Evolutionary conservation across 495 filamentous ascomycete genomes (phyloP), one percentile per base, ranked within the genome.

Genomic region (Parachaetomium inaequale): DNA sequence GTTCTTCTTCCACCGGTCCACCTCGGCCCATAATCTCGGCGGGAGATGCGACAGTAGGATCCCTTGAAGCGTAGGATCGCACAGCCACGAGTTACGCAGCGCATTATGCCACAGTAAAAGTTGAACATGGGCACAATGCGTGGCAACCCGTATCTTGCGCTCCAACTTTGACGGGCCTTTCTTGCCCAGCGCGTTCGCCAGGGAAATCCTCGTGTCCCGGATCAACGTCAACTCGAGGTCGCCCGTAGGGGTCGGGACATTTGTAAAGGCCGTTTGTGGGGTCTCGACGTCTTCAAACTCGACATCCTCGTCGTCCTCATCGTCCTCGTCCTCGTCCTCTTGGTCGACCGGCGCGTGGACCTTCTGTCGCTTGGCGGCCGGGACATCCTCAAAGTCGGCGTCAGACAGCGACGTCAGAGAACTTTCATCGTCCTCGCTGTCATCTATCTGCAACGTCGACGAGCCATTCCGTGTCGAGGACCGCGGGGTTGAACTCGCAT

Each of bases 111-210:
- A 94, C 47, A 98, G 82, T 49, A 98, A 75, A 61, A 87, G 84
- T 69, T 93, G 89, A 4, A 98, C 93, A 75, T 98, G 94, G 68
- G 94, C 81, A 65, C 89, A 88, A 70, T 98, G 94, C 8, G 90
- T 91, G 40, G 84, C 75, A 8, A 87, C 79, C 36, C 94, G 81
- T 43, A 93, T 90, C 62, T 83, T 82, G 61, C 91, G 84, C 68
- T 97, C 88, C 10, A 88, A 85, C 73, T 94, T 95, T 21, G 87
- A 89, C 0, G 91, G 89, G 0, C 91, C 93, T 72, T 92, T 93
- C 75, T 93, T 96, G 32, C 88, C 85, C 19, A 85, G 68, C 7
- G 83, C 77, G 62, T 86, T 85, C 12, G 80, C 76, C 12, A 86
- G 68, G 32, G 76, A 74, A 72, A 86, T 58, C 68, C 78, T 62